Percentiles rank a stretch among this genome's conserved stretches.
These are phyloP conservation scores for Blastocystis sp. DNA, from an alignment of 352 stramenopile genomes.

Conservation along the genomic window DNA sequence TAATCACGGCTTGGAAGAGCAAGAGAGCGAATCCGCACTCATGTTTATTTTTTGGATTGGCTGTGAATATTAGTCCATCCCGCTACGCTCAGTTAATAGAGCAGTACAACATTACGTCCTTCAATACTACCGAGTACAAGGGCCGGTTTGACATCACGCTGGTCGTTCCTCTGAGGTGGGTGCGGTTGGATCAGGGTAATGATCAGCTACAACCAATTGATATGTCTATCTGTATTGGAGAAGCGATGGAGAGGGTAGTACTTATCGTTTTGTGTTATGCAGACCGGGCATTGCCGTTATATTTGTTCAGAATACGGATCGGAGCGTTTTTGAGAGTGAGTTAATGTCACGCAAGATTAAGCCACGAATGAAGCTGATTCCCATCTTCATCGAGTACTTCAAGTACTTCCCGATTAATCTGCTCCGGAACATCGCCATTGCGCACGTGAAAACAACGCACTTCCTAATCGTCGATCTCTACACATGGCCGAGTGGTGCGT, in stretches of 20 bases:
- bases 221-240: not conserved
- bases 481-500: not conserved
- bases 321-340: not conserved
- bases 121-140: not conserved
- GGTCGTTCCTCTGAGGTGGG: not conserved
- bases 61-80: too few relatives aligned
- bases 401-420: not conserved
- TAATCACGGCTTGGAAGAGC: too few relatives aligned
- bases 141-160: not conserved
- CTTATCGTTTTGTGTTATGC: not conserved
- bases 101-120: not conserved
- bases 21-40: too few relatives aligned
- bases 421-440: slow-evolving; percentile 11
- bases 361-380: not conserved
- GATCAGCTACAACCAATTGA: not conserved
- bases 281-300: not conserved
- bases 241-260: not conserved
- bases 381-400: not conserved
- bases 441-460: not conserved
- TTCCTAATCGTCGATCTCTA: slow-evolving; percentile 6
- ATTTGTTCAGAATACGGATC: not conserved
- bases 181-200: not conserved
- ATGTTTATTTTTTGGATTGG: too few relatives aligned
- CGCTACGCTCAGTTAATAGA: too few relatives aligned
- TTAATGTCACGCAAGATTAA: not conserved